These are phyloP conservation scores for Sporothrix mexicana DNA, from an alignment of 2,329 filamentous ascomycete species.

Conservation along the genomic window DNA sequence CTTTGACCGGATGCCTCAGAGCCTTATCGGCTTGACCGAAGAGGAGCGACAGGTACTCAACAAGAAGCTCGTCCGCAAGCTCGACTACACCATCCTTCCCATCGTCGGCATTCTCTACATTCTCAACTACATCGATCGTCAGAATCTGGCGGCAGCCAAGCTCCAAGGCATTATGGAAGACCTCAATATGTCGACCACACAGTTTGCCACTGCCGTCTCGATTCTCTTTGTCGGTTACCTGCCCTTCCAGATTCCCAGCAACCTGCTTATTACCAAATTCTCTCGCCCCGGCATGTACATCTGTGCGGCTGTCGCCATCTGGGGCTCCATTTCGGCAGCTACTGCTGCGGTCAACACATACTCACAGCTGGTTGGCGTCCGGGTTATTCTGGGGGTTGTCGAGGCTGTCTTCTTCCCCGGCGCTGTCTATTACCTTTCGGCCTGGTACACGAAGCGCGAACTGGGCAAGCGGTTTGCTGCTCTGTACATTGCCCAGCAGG, in stretches of 20 bases:
- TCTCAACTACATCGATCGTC: conserved; percentile 37
- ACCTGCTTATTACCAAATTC: conserved; percentile 47
- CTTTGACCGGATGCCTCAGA: conserved; percentile 30
- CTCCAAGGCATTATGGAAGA: conserved; percentile 36
- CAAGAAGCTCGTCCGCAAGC: conserved; percentile 35
- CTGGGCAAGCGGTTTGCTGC: conserved; percentile 47
- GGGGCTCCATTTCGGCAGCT: conserved; percentile 40
- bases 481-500: conserved; percentile 65
- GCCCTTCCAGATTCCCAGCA: conserved; percentile 65
- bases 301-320: conserved; percentile 31
- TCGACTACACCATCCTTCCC: conserved; percentile 35
- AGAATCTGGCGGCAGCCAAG: conserved; percentile 36
- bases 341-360: conserved; percentile 47
- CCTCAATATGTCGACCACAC: conserved; percentile 45
- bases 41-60: conserved; percentile 28
- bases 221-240: conserved; percentile 70
- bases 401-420: conserved; percentile 30
- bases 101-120: conserved; percentile 35
- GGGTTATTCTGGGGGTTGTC: conserved; percentile 33
- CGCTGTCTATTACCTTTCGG: conserved; percentile 52
- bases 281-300: conserved; percentile 35
- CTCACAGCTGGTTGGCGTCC: conserved; percentile 41
- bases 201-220: conserved; percentile 66
- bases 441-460: conserved; percentile 50
- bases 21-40: conserved; percentile 29